phyloP scores from a whole-genome alignment of 345 rosid genomes.

The Bruguiera parviflora region DNA sequence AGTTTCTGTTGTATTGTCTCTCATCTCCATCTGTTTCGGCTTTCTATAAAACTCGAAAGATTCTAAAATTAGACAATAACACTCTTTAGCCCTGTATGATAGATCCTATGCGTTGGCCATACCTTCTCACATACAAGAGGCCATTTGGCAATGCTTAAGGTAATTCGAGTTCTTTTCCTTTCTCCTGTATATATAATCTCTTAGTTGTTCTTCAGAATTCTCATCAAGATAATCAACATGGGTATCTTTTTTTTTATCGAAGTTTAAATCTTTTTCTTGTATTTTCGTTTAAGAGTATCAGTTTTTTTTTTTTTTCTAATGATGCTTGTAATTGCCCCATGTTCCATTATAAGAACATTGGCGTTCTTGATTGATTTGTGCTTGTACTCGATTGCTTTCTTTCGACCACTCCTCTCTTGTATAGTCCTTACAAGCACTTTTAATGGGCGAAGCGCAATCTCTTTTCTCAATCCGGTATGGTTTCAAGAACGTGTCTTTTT shows the following conservation, averaged over 20 bases:
- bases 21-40: slow-evolving; percentile 23
- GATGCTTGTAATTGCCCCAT: neutral
- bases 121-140: neutral
- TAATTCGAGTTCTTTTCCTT: no score
- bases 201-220: neutral
- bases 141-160: neutral
- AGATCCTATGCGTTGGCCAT: neutral
- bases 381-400: neutral
- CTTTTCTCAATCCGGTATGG: neutral
- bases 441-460: neutral
- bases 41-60: slow-evolving; percentile 5
- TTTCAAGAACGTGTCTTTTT: no score
- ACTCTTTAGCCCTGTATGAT: neutral
- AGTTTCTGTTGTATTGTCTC: slow-evolving; percentile 9
- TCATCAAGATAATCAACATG: neutral
- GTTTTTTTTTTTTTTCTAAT: neutral
- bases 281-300: neutral
- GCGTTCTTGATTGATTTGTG: neutral
- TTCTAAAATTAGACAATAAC: slow-evolving; percentile 13
- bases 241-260: neutral
- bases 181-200: neutral
- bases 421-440: neutral
- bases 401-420: slow-evolving; percentile 1
- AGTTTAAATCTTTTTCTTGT: neutral
- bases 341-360: neutral